Conservation (phyloP, 2,329 filamentous ascomycete genomes). For the Penicillium sp. region DNA sequence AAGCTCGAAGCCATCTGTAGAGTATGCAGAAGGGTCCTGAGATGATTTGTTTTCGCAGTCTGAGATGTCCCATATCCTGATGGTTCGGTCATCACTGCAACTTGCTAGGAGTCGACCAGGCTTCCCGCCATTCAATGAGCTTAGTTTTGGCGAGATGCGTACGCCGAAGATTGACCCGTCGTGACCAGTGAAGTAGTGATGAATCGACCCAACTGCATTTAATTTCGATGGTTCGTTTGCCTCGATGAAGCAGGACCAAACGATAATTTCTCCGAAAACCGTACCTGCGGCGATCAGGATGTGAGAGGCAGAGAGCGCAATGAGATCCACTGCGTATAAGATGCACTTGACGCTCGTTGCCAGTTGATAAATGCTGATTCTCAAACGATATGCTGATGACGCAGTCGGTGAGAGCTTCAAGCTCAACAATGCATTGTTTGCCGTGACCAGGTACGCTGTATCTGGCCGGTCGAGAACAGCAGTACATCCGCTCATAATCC, state of each 20-base stretch:
- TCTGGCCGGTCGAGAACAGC: conserved; percentile 25
- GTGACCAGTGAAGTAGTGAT: conserved; percentile 65
- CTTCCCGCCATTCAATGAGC: conserved; percentile 34
- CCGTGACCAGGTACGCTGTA: conserved; percentile 67
- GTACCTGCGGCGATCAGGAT: conserved; percentile 84
- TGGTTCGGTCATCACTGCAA: conserved; percentile 91
- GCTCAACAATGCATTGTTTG: conserved; percentile 76
- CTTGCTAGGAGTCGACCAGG: conserved; percentile 70
- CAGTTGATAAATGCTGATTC: conserved; percentile 35
- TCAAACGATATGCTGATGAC: conserved; percentile 17
- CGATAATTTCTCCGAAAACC: conserved; percentile 87
- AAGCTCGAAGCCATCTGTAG: conserved; percentile 35
- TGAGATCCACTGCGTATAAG: conserved; percentile 77
- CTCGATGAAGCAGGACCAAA: conserved; percentile 69
- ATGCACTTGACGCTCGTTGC: conserved; percentile 68
- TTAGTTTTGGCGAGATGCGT: conserved; percentile 63
- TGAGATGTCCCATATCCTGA: conserved; percentile 83
- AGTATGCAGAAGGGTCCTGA: conserved; percentile 35
- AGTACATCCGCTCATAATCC: conserved; percentile 68
- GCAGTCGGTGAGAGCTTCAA: conserved; percentile 35
- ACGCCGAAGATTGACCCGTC: conserved; percentile 95
- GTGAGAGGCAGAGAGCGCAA: conserved; percentile 56
- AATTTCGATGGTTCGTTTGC: conserved; percentile 7
- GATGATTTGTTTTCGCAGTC: conserved; percentile 41
- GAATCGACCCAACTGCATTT: conserved; percentile 41